These are phyloP conservation scores for Fusarium sp. DNA, from an alignment of 2,329 filamentous ascomycete species.

Conservation along the genomic window DNA sequence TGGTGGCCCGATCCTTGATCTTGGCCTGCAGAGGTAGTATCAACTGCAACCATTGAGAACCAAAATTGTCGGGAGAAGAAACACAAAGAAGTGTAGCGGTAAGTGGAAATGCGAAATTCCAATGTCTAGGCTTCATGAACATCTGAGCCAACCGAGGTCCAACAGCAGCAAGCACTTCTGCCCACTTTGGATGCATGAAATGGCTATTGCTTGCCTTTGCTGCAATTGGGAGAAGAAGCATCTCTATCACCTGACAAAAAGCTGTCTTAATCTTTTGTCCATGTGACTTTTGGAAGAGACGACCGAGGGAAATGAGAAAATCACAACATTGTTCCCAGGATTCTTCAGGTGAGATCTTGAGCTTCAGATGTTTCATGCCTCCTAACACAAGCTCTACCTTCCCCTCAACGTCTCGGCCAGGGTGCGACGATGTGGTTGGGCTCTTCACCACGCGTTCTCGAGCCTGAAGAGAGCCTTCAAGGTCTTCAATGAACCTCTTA, in stretches of 20 bases:
- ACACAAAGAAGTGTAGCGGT: constrained; percentile 89
- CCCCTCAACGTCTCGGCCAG: constrained; percentile 76
- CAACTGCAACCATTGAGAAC: constrained; percentile 86
- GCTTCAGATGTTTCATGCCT: constrained; percentile 88
- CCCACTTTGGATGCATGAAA: constrained; percentile 85
- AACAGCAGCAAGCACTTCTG: constrained; percentile 81
- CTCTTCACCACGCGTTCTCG: constrained; percentile 76
- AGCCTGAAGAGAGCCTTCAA: constrained; percentile 77
- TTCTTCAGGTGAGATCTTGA: constrained; percentile 78
- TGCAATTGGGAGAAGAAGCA: constrained; percentile 86
- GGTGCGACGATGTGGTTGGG: constrained; percentile 57
- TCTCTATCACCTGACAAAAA: constrained; percentile 92
- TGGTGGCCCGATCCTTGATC: constrained; percentile 83
- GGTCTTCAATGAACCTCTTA: constrained; percentile 81
- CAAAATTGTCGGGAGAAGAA: constrained; percentile 85
- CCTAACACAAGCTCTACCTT: constrained; percentile 88
- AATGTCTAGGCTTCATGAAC: constrained; percentile 91
- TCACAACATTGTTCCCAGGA: constrained; percentile 89
- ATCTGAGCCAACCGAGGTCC: constrained; percentile 84
- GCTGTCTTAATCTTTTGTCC: constrained; percentile 92
- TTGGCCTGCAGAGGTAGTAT: constrained; percentile 81
- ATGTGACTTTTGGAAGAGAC: constrained; percentile 85
- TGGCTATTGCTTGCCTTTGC: constrained; percentile 80
- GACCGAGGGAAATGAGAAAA: constrained; percentile 84
- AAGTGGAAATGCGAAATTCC: constrained; percentile 87